Percentiles rank a stretch among this genome's conserved stretches.
phyloP scores from a whole-genome alignment of 352 stramenopile genomes.

The Pythium rishiriense region DNA sequence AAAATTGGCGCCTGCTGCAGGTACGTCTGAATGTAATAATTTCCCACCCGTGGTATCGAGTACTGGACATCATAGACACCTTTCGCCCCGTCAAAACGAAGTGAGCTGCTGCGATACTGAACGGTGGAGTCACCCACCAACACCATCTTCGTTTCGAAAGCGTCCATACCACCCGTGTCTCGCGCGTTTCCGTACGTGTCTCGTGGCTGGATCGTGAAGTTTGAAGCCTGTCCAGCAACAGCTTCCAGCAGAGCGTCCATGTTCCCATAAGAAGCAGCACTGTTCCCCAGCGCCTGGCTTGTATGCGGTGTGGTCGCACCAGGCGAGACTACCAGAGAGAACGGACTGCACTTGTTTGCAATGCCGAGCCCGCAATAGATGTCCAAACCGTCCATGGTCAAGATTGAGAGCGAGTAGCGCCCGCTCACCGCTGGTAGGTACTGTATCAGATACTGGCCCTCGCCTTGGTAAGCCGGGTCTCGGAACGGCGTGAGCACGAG shows the following conservation, averaged over 20 bases:
- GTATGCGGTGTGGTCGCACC: slow-evolving; percentile 88
- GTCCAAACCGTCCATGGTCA: slow-evolving; percentile 89
- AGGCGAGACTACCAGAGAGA: slow-evolving; percentile 83
- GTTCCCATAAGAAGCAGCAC: slow-evolving; percentile 48
- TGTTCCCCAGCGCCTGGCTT: slow-evolving; percentile 84
- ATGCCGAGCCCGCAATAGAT: slow-evolving; percentile 95
- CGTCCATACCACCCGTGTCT: slow-evolving; percentile 50
- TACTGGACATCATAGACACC: slow-evolving; percentile 94
- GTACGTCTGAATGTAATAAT: slow-evolving; percentile 84
- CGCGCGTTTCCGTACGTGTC: slow-evolving; percentile 92
- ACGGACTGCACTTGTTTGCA: slow-evolving; percentile 94
- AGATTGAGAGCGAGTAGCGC: slow-evolving; percentile 89
- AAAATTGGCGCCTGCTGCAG: slow-evolving; percentile 87
- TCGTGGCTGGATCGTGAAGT: slow-evolving; percentile 95
- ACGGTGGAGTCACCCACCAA: slow-evolving; percentile 51
- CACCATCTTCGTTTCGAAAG: slow-evolving; percentile 88
- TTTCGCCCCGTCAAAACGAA: slow-evolving; percentile 34
- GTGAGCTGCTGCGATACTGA: slow-evolving; percentile 81
- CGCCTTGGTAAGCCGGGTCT: slow-evolving; percentile 84
- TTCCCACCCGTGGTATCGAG: slow-evolving; percentile 88
- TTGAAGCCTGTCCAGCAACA: slow-evolving; percentile 89
- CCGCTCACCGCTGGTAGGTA: slow-evolving; percentile 88
- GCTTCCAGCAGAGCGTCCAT: slow-evolving; percentile 91
- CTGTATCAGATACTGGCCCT: slow-evolving; percentile 90
- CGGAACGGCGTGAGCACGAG: slow-evolving; percentile 57